phyloP scores from a whole-genome alignment of 805 yeast species.

The Cyberlindnera saturnus region DNA sequence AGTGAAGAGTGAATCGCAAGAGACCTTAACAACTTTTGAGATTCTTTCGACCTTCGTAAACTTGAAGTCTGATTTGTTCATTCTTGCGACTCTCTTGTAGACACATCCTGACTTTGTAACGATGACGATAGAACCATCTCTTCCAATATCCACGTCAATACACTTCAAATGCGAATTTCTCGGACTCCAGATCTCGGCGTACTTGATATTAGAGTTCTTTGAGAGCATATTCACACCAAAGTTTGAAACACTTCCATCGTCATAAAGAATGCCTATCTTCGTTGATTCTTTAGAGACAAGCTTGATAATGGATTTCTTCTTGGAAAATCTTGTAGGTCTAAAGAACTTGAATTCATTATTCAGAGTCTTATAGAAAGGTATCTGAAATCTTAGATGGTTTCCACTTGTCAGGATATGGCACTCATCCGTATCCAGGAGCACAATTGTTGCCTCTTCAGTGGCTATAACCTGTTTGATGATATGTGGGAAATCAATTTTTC shows the following conservation, averaged over 20 bases:
- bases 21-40: slow-evolving; percentile 55
- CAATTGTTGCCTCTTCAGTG: slow-evolving; percentile 64
- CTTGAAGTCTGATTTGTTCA: slow-evolving; percentile 33
- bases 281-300: slow-evolving; percentile 35
- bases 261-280: slow-evolving; percentile 43
- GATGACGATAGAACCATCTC: slow-evolving; percentile 63
- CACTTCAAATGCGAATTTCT: slow-evolving; percentile 50
- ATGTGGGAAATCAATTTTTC: slow-evolving; percentile 29
- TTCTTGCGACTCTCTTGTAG: slow-evolving; percentile 28
- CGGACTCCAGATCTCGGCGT: slow-evolving; percentile 56
- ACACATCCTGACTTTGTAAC: slow-evolving; percentile 68
- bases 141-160: slow-evolving; percentile 60
- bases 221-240: slow-evolving; percentile 26
- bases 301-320: slow-evolving; percentile 28
- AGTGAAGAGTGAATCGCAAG: slow-evolving; percentile 57
- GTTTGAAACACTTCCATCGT: slow-evolving; percentile 44
- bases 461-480: slow-evolving; percentile 52
- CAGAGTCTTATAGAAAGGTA: slow-evolving; percentile 22
- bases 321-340: slow-evolving; percentile 45
- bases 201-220: slow-evolving; percentile 36
- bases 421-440: slow-evolving; percentile 51
- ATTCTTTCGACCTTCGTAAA: slow-evolving; percentile 47
- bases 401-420: slow-evolving; percentile 56
- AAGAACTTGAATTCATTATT: slow-evolving; percentile 47
- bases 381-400: slow-evolving; percentile 47